Percentiles rank a stretch among this genome's conserved stretches.
Conservation (phyloP, 1,284 basidiomycete species). For the Cryptococcus sp. region DNA sequence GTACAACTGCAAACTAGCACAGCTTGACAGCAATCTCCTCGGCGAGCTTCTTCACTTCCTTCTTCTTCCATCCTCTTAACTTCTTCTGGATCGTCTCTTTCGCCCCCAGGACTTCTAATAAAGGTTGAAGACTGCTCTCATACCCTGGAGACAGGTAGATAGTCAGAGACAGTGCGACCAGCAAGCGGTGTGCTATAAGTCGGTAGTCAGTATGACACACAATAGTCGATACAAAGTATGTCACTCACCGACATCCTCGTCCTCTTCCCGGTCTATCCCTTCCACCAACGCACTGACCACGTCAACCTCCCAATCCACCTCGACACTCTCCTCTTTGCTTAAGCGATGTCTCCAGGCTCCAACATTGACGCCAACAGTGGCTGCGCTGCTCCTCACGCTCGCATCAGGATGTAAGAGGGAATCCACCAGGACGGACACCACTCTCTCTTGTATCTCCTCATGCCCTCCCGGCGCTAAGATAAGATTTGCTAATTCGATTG, state of each 20-base stretch:
- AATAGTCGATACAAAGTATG: background rate
- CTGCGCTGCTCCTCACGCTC: conserved; percentile 71
- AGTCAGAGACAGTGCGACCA: conserved; percentile 71
- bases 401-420: conserved; percentile 69
- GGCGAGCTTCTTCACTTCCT: conserved; percentile 61
- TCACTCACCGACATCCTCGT: conserved; percentile 74
- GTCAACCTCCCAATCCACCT: conserved; percentile 82
- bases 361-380: conserved; percentile 76
- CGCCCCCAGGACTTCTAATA: conserved; percentile 72
- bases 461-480: conserved; percentile 56
- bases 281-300: conserved; percentile 74
- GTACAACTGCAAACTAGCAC: conserved; percentile 7
- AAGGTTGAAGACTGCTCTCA: conserved; percentile 62
- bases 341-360: conserved; percentile 63
- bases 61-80: conserved; percentile 61
- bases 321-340: conserved; percentile 55
- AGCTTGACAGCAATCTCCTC: conserved; percentile 61
- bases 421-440: conserved; percentile 63
- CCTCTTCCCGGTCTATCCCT: conserved; percentile 67
- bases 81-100: conserved; percentile 58
- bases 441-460: conserved; percentile 31
- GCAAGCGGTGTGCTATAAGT: conserved; percentile 70
- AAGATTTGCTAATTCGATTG: conserved; percentile 58
- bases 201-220: conserved; percentile 1
- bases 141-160: conserved; percentile 62